Evolutionary conservation across 2,329 filamentous ascomycete species (phyloP).

Genomic region (Penicillium sp.): DNA sequence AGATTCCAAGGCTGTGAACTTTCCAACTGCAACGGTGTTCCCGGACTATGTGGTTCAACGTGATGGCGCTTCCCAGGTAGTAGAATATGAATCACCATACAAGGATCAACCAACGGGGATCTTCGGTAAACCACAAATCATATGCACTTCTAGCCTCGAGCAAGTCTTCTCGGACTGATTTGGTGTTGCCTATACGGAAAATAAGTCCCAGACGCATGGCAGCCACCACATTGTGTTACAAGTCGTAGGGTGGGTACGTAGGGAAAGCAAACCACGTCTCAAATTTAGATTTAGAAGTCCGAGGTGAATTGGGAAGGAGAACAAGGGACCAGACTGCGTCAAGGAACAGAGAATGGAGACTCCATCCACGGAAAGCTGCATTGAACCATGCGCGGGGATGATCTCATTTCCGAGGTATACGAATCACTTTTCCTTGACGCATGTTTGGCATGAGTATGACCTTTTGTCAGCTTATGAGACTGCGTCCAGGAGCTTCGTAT

Average conservation of each 20-base stretch:
- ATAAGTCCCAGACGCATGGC: conserved; percentile 31
- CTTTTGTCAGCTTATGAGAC: conserved; percentile 5
- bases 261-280: not conserved
- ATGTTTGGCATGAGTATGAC: not conserved
- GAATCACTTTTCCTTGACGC: not conserved
- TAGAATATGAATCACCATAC: not conserved
- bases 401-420: conserved; percentile 15
- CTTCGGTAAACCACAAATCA: conserved; percentile 10
- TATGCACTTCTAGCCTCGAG: conserved; percentile 3
- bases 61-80: not conserved
- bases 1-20: not conserved
- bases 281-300: not conserved
- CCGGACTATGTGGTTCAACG: conserved; percentile 7
- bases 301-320: not conserved
- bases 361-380: conserved; percentile 23
- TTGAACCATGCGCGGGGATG: conserved; percentile 14
- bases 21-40: conserved; percentile 9
- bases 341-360: conserved; percentile 3
- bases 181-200: conserved; percentile 19
- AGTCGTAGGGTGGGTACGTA: conserved; percentile 5
- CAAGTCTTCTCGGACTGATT: conserved; percentile 8
- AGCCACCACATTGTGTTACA: conserved; percentile 27
- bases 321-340: conserved; percentile 2
- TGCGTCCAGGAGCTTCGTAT: conserved; percentile 1
- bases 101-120: conserved; percentile 12